Percentiles rank a stretch among this genome's conserved stretches.
Evolutionary conservation across 1,284 basidiomycete species (phyloP).

Genomic region (Trichosporon sp.): DNA sequence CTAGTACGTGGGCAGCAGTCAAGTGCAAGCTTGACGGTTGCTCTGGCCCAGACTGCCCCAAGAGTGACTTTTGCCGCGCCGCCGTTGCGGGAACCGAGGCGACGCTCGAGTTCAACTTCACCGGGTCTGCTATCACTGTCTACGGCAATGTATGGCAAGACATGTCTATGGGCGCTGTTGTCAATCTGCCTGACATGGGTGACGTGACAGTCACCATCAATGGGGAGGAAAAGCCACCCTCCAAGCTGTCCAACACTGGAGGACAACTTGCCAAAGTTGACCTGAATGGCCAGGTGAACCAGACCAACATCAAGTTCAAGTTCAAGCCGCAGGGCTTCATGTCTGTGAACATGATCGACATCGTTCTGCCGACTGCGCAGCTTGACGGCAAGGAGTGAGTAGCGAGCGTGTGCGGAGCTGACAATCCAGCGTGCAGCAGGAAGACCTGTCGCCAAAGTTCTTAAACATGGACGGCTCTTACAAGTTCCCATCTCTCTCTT

Average conservation of each 20-base stretch:
- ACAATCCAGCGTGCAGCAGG: conserved; percentile 1
- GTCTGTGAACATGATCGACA: conserved; percentile 1
- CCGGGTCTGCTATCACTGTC: not conserved
- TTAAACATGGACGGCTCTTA: not conserved
- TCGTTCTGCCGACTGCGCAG: not conserved
- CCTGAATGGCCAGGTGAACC: conserved; percentile 2
- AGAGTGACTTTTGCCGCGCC: not conserved
- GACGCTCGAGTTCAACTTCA: conserved; percentile 13
- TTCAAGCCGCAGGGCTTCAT: conserved; percentile 5
- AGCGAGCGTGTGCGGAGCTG: not conserved
- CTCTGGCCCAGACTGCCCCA: not conserved
- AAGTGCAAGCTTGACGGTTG: conserved; percentile 2
- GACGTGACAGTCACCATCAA: not conserved
- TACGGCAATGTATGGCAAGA: conserved; percentile 11
- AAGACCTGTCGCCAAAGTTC: conserved; percentile 7
- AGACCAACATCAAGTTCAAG: not conserved
- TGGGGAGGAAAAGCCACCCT: not conserved
- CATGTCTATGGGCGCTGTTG: not conserved
- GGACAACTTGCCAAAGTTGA: not conserved
- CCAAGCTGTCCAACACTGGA: conserved; percentile 2
- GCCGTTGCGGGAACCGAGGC: not conserved
- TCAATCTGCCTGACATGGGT: not conserved
- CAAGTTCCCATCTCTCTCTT: not conserved
- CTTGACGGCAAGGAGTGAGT: conserved; percentile 9
- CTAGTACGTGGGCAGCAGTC: not conserved